These are phyloP conservation scores for Fusarium luffae DNA, from an alignment of 2,329 filamentous ascomycete species.

Conservation along the genomic window DNA sequence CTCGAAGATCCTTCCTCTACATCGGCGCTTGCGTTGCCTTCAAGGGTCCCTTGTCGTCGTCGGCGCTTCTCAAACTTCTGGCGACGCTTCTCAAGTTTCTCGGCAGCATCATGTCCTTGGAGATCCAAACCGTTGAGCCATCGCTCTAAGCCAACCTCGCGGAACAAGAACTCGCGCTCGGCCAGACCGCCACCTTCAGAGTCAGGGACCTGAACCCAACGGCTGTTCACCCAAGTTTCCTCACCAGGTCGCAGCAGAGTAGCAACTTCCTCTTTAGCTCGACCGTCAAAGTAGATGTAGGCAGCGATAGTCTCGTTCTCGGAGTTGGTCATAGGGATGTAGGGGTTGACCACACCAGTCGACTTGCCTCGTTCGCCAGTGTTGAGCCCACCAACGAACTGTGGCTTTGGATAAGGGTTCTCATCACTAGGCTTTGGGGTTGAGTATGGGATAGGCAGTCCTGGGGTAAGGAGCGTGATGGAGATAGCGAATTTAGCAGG, in stretches of 20 bases:
- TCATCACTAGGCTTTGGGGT: constrained; percentile 81
- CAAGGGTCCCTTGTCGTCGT: constrained; percentile 67
- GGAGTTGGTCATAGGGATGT: constrained; percentile 90
- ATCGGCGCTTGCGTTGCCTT: constrained; percentile 50
- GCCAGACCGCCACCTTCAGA: constrained; percentile 93
- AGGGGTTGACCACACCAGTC: constrained; percentile 76
- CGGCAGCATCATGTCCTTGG: constrained; percentile 90
- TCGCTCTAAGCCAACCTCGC: constrained; percentile 93
- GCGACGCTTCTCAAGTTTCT: constrained; percentile 88
- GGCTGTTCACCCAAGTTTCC: constrained; percentile 98
- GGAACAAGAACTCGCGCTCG: constrained; percentile 96
- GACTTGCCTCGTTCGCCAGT: constrained; percentile 63
- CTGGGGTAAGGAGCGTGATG: constrained; percentile 91
- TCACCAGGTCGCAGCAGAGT: constrained; percentile 91
- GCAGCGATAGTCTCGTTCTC: constrained; percentile 97
- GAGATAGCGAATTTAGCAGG: constrained; percentile 98
- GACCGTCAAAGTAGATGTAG: constrained; percentile 98
- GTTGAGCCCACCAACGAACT: constrained; percentile 77
- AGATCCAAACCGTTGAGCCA: constrained; percentile 97
- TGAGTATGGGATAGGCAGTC: constrained; percentile 91
- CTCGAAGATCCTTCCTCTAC: constrained; percentile 57
- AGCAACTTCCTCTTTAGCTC: constrained; percentile 95
- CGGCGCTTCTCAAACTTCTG: constrained; percentile 80
- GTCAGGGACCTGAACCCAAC: constrained; percentile 95
- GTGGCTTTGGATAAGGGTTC: constrained; percentile 83